Evolutionary conservation across 2,329 filamentous ascomycete species (phyloP).

Genomic region (Fusarium pseudograminearum): DNA sequence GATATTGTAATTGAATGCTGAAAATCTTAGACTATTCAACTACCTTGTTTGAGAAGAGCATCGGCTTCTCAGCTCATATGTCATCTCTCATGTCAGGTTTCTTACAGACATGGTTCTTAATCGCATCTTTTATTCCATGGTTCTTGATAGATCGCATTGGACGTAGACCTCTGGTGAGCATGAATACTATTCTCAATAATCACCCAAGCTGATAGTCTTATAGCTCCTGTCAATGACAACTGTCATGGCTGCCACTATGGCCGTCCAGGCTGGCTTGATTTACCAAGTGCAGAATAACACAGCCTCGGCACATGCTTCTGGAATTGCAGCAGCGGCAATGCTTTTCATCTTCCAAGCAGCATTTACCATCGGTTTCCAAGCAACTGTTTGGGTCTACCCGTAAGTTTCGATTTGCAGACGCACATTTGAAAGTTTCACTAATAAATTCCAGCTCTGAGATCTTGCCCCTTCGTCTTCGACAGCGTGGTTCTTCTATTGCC

Average conservation of each 20-base stretch:
- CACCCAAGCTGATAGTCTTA: background rate
- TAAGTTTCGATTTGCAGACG: background rate
- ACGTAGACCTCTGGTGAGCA: slow-evolving; percentile 30
- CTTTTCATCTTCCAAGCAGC: slow-evolving; percentile 57
- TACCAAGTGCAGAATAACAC: slow-evolving; percentile 56
- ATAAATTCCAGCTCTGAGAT: slow-evolving; percentile 47
- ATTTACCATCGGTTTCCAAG: slow-evolving; percentile 56
- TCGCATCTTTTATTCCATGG: slow-evolving; percentile 55
- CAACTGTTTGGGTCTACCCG: slow-evolving; percentile 53
- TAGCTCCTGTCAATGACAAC: slow-evolving; percentile 56
- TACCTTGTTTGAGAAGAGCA: slow-evolving; percentile 60
- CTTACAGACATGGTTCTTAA: slow-evolving; percentile 61
- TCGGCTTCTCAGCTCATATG: slow-evolving; percentile 57
- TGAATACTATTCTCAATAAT: rapidly evolving
- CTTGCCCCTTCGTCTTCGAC: slow-evolving; percentile 49
- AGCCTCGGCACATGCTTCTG: slow-evolving; percentile 48
- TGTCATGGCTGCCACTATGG: slow-evolving; percentile 57
- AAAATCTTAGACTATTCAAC: slow-evolving; percentile 55
- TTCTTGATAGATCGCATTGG: slow-evolving; percentile 38
- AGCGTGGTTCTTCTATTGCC: slow-evolving; percentile 50
- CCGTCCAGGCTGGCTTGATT: slow-evolving; percentile 55
- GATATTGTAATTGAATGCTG: rapidly evolving
- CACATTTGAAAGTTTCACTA: background rate
- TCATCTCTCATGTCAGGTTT: slow-evolving; percentile 65
- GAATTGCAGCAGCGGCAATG: slow-evolving; percentile 56